Conservation (phyloP, 495 filamentous ascomycete species). For the Hyaloscypha variabilis region DNA sequence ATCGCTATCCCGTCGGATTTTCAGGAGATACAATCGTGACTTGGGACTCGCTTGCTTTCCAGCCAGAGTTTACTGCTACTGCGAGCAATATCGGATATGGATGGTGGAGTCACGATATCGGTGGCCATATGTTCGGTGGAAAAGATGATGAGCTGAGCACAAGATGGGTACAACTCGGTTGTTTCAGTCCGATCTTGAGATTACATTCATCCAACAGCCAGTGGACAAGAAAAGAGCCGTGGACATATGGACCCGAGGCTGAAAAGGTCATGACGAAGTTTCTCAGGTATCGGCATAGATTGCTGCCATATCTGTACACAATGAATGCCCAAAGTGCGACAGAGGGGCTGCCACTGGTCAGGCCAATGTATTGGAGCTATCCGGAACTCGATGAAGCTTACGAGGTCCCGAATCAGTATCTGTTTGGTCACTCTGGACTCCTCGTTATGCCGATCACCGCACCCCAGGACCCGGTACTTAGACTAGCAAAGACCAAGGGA, state of each 20-base stretch:
- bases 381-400: constrained; percentile 50
- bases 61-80: constrained; percentile 64
- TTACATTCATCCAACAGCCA: constrained; percentile 54
- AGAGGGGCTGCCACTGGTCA: constrained; percentile 44
- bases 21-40: constrained; percentile 59
- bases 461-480: constrained; percentile 42
- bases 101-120: constrained; percentile 69
- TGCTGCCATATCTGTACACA: constrained; percentile 60
- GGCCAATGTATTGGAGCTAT: constrained; percentile 64
- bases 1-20: constrained; percentile 64
- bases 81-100: constrained; percentile 66
- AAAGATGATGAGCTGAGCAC: constrained; percentile 55
- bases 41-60: constrained; percentile 59
- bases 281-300: constrained; percentile 51
- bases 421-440: constrained; percentile 51
- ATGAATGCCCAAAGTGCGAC: constrained; percentile 51
- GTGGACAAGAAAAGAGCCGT: constrained; percentile 61
- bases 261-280: constrained; percentile 45
- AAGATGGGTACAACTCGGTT: constrained; percentile 61
- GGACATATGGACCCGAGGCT: constrained; percentile 48
- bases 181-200: constrained; percentile 59
- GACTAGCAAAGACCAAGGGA: constrained; percentile 40
- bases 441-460: constrained; percentile 55
- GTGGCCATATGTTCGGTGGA: constrained; percentile 54
- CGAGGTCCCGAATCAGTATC: constrained; percentile 51